Conservation (phyloP, 2,329 filamentous ascomycete species). For the Xylariaceae sp. region DNA sequence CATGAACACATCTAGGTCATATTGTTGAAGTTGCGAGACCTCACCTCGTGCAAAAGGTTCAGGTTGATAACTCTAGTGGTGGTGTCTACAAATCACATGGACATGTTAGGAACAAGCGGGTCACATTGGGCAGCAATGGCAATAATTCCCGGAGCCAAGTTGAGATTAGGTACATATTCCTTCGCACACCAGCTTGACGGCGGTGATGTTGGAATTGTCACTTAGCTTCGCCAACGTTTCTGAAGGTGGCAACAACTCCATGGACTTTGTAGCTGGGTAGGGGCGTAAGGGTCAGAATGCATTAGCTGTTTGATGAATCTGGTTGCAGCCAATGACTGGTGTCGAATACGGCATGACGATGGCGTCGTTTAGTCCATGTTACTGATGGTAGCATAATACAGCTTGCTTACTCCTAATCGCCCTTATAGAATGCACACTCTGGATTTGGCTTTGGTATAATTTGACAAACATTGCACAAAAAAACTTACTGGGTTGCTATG, state of each 20-base stretch:
- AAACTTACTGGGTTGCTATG: neutral
- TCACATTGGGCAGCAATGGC: conserved; percentile 54
- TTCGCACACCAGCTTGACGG: conserved; percentile 66
- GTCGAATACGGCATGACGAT: no score
- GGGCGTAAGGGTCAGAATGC: no score
- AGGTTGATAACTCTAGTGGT: conserved; percentile 28
- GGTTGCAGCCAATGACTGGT: no score
- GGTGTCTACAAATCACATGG: conserved; percentile 25
- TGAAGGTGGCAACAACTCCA: no score
- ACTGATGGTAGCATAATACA: no score
- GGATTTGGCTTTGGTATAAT: neutral
- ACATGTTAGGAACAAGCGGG: conserved; percentile 49
- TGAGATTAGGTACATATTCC: no score
- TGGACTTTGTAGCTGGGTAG: no score
- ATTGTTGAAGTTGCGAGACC: conserved; percentile 30
- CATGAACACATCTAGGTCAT: neutral
- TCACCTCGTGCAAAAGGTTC: conserved; percentile 52
- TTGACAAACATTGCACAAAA: neutral
- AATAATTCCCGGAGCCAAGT: conserved; percentile 9
- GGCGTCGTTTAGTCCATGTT: no score
- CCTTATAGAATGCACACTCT: no score
- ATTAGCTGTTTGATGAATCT: no score
- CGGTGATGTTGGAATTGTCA: conserved; percentile 64
- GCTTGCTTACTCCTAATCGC: no score
- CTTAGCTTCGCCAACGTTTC: no score